These are phyloP conservation scores for Brettanomyces naardenensis DNA, from an alignment of 805 yeast species.

Conservation along the genomic window DNA sequence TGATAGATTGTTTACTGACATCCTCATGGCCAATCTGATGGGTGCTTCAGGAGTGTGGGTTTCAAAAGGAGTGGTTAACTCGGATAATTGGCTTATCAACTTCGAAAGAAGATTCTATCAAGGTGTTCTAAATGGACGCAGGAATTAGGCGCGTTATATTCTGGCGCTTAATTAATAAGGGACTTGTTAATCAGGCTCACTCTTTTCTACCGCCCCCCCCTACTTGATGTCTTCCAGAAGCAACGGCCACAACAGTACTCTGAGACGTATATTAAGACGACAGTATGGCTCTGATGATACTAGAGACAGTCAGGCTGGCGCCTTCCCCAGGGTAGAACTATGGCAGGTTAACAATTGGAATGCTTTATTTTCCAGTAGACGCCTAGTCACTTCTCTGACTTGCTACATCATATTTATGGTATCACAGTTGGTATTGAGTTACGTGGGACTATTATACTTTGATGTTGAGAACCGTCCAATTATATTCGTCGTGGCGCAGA, in stretches of 20 bases:
- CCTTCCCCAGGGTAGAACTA: background rate
- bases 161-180: too few relatives aligned
- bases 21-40: constrained; percentile 91
- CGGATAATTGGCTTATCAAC: constrained; percentile 42
- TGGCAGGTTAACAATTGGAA: constrained; percentile 19
- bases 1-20: constrained; percentile 85
- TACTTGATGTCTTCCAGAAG: constrained; percentile 11
- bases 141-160: too few relatives aligned
- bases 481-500: constrained; percentile 16
- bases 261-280: constrained; percentile 8
- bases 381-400: constrained; percentile 13
- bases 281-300: constrained; percentile 4
- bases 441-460: constrained; percentile 20
- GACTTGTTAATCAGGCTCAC: too few relatives aligned
- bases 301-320: too few relatives aligned
- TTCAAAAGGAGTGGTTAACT: constrained; percentile 59
- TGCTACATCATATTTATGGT: constrained; percentile 17
- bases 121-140: background rate
- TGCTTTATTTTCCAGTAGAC: constrained; percentile 17
- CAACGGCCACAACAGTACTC: constrained; percentile 4
- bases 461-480: constrained; percentile 18
- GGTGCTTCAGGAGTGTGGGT: constrained; percentile 84
- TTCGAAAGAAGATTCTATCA: constrained; percentile 37
- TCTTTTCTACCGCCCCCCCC: too few relatives aligned
- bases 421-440: constrained; percentile 21